A percentile compares a stretch with the other conserved stretches of the same genome.
phyloP scores from a whole-genome alignment of 768 basidiomycete species.

The Leccinum longicurvipes region DNA sequence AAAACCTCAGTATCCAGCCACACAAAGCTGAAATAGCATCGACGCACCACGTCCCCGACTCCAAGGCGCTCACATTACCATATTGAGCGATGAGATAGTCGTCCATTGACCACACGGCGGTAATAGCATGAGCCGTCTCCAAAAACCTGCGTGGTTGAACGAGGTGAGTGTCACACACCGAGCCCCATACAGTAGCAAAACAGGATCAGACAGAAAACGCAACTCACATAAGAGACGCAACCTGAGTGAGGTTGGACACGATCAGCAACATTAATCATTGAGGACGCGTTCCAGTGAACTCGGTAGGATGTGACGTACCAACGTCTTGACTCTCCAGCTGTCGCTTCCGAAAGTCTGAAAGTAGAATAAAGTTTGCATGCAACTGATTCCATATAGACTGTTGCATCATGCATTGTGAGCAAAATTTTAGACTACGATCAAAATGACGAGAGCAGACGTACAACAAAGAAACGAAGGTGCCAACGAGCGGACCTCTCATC shows the following conservation, averaged over 20 bases:
- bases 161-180: not conserved
- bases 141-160: conserved; percentile 8
- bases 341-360: conserved; percentile 24
- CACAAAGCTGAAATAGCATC: too few relatives aligned
- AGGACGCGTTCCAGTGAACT: not conserved
- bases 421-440: not conserved
- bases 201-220: not conserved
- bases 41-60: too few relatives aligned
- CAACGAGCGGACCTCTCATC: conserved; percentile 25
- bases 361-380: conserved; percentile 28
- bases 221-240: conserved; percentile 19
- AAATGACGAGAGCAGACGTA: not conserved
- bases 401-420: not conserved
- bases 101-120: conserved; percentile 23
- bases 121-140: conserved; percentile 20
- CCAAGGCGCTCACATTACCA: not conserved
- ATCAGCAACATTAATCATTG: not conserved
- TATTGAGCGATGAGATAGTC: conserved; percentile 21
- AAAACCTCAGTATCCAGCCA: too few relatives aligned
- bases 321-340: conserved; percentile 15
- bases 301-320: conserved; percentile 12
- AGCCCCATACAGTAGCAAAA: too few relatives aligned
- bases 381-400: conserved; percentile 29
- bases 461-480: conserved; percentile 23
- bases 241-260: conserved; percentile 5